Base-by-base conservation (phyloP, 2,329 filamentous ascomycete genomes). In the Cryphonectria naterciae region DNA sequence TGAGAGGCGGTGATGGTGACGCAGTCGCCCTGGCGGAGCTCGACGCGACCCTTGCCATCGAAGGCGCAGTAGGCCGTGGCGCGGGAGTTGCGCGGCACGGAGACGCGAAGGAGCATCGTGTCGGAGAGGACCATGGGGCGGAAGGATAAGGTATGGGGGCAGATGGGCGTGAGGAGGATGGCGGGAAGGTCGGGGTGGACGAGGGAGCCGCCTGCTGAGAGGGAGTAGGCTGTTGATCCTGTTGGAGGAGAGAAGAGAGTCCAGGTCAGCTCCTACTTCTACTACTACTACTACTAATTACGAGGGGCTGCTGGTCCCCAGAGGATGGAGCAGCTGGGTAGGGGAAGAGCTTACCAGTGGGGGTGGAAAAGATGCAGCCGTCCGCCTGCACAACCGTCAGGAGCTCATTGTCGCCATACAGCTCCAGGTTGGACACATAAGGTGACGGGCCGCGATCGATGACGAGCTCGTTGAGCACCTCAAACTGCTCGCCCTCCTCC, bases 41-140 rank as follows among this genome's bases (percentile, higher is more conserved):
- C 95, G 60, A 99, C 89, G 66, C 96, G 94, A 69, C 94, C 95
- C 81, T 98, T 99, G 80, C 96, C 96, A 79, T 99, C 96, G 79
- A 99, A 99, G 56, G 94, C 94, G 79, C 95, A 98, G 85, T 98
- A 98, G 1, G 96, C 96, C 0, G 94, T 97, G 22, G 95, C 95
- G 63, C 96, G 92, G 54, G 93, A 97, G 77, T 91, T 90, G 73
- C 88, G 87, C 0, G 96, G 96, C 17, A 99, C 91, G 6, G 92
- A 92, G 67, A 99, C 93, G 66, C 95, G 93, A 72, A 99, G 89
- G 22, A 95, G 91, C 86, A 98, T 93, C 69, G 93, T 96, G 83
- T 99, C 96, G 65, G 94, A 97, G 65, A 99, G 89, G 10, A 99
- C 93, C 96, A 99, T 98, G 46, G 96, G 96, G 13, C 96, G 90